Evolutionary conservation across 805 yeast genomes (phyloP).

Genomic region (Schwanniomyces pseudopolymorphus): DNA sequence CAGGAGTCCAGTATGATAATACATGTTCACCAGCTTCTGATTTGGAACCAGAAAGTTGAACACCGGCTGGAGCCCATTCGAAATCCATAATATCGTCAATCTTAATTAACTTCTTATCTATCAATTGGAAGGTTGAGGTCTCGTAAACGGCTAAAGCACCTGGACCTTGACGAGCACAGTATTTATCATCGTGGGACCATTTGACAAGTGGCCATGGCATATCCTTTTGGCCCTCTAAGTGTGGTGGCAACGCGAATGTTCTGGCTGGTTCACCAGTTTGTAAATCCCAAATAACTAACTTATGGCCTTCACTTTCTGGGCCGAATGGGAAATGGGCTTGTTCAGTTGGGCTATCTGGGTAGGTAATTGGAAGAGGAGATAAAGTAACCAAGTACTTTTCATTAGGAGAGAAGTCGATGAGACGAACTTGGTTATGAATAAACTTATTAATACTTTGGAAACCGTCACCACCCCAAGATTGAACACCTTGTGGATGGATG

Average conservation of each 20-base stretch:
- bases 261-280: conserved; percentile 78
- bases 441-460: conserved; percentile 75
- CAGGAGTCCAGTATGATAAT: conserved; percentile 97
- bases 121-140: conserved; percentile 68
- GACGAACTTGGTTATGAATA: conserved; percentile 84
- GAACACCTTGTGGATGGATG: conserved; percentile 91
- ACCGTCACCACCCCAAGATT: conserved; percentile 90
- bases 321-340: conserved; percentile 77
- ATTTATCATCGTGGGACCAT: conserved; percentile 92
- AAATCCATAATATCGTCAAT: conserved; percentile 85
- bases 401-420: conserved; percentile 88
- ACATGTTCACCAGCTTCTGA: conserved; percentile 59
- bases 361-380: conserved; percentile 77
- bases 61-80: conserved; percentile 92
- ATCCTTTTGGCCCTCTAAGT: conserved; percentile 62
- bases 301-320: conserved; percentile 87
- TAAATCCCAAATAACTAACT: conserved; percentile 90
- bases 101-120: conserved; percentile 83
- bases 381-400: conserved; percentile 89
- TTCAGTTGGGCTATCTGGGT: conserved; percentile 62
- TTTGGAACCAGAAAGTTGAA: conserved; percentile 58
- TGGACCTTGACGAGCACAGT: conserved; percentile 93
- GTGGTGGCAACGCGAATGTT: conserved; percentile 86
- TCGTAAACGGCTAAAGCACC: conserved; percentile 91
- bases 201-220: conserved; percentile 95